A percentile compares a stretch with the other conserved stretches of the same genome.
These are phyloP conservation scores for Leccinum fuscescens DNA, from an alignment of 1,284 basidiomycete species.

Conservation along the genomic window DNA sequence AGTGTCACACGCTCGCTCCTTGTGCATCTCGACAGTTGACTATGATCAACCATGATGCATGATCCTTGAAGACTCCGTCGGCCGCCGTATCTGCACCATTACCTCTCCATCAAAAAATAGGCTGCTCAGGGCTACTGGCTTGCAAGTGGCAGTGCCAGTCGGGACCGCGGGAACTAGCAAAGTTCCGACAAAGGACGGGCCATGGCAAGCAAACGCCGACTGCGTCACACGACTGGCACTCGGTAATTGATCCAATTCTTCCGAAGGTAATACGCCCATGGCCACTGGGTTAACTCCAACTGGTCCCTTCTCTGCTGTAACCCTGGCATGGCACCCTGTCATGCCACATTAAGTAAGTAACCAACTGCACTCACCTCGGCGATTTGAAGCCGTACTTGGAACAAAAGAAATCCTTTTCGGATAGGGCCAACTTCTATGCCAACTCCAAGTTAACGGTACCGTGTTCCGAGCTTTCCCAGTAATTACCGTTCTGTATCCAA, in stretches of 20 bases:
- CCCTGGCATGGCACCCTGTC: neutral
- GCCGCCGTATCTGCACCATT: neutral
- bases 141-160: neutral
- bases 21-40: slow-evolving; percentile 2
- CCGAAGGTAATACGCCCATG: neutral
- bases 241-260: neutral
- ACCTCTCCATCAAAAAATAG: neutral
- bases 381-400: neutral
- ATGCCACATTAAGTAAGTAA: neutral
- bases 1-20: neutral
- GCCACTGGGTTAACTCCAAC: neutral
- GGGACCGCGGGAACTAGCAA: neutral
- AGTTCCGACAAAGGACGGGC: neutral
- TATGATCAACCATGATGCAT: no score
- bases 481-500: neutral
- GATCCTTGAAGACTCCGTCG: neutral
- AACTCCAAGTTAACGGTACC: neutral
- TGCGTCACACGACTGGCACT: neutral
- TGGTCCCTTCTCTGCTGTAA: neutral
- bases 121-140: neutral
- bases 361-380: neutral
- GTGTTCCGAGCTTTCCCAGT: neutral
- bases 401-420: neutral
- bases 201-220: no score
- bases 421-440: neutral